A percentile compares a stretch with the other conserved stretches of the same genome.
Conservation (phyloP, 345 rosid genomes). For the Ricinus communis region DNA sequence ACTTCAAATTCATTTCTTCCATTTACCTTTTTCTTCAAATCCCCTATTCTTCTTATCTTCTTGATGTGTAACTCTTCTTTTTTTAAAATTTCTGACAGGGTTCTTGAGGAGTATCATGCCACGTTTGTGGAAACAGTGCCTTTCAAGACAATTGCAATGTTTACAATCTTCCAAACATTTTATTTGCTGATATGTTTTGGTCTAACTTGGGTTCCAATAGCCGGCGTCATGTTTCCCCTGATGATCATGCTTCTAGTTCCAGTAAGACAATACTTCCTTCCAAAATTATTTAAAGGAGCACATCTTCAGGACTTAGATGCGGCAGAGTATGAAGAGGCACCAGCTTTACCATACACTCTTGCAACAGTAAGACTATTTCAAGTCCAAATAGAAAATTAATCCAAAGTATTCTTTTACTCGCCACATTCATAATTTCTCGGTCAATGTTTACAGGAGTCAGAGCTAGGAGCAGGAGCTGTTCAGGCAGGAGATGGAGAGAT, state of each 20-base stretch:
- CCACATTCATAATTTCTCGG: background rate
- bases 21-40: background rate
- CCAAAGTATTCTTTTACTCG: background rate
- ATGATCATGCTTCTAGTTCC: slow-evolving; percentile 40
- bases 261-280: slow-evolving; percentile 32
- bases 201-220: slow-evolving; percentile 36
- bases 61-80: background rate
- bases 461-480: slow-evolving; percentile 24
- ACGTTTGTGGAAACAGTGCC: slow-evolving; percentile 35
- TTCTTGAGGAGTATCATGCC: slow-evolving; percentile 36
- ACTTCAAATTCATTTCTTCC: background rate
- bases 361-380: slow-evolving; percentile 24
- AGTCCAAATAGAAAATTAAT: background rate
- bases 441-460: slow-evolving; percentile 19
- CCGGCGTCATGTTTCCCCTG: slow-evolving; percentile 35
- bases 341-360: slow-evolving; percentile 29
- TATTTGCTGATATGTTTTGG: slow-evolving; percentile 32
- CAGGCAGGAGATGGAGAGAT: slow-evolving; percentile 31
- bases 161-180: slow-evolving; percentile 27
- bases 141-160: slow-evolving; percentile 28
- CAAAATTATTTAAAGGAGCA: slow-evolving; percentile 31
- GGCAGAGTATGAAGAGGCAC: slow-evolving; percentile 35
- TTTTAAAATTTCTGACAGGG: slow-evolving; percentile 13
- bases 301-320: slow-evolving; percentile 38
- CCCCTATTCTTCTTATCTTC: background rate